Evolutionary conservation across 2,329 filamentous ascomycete genomes (phyloP).

Genomic region (Thelonectria rubi): DNA sequence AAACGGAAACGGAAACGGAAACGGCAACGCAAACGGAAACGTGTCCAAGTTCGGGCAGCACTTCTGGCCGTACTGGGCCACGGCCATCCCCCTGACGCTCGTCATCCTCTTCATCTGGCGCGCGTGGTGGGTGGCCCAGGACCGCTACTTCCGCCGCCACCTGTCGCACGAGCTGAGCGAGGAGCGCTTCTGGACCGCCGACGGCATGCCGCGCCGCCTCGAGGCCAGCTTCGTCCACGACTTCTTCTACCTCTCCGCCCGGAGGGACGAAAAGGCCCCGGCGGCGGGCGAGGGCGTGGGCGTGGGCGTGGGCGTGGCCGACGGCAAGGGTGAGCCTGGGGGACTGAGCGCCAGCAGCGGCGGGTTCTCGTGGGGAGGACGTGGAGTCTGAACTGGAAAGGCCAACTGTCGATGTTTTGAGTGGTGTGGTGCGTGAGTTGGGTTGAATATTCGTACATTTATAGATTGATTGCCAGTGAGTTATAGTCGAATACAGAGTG

Average conservation of each 20-base stretch:
- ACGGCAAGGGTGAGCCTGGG: conserved; percentile 26
- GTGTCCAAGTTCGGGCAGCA: conserved; percentile 47
- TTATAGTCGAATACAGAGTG: no score
- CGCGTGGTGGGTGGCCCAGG: conserved; percentile 58
- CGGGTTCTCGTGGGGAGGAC: conserved; percentile 39
- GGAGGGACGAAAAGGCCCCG: conserved; percentile 44
- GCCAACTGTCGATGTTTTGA: conserved; percentile 22
- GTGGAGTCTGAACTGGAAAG: conserved; percentile 37
- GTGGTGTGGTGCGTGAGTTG: background rate
- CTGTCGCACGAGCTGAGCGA: conserved; percentile 57
- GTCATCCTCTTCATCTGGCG: conserved; percentile 55
- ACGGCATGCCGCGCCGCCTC: conserved; percentile 53
- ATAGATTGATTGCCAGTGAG: no score
- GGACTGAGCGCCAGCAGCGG: conserved; percentile 31
- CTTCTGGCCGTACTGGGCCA: conserved; percentile 59
- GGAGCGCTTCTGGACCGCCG: conserved; percentile 58
- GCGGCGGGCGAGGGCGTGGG: conserved; percentile 26
- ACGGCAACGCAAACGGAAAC: conserved; percentile 11
- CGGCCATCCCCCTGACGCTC: conserved; percentile 54
- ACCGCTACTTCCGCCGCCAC: conserved; percentile 56
- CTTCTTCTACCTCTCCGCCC: conserved; percentile 53
- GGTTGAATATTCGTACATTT: background rate
- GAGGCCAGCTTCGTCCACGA: conserved; percentile 55
- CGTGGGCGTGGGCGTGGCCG: conserved; percentile 31
- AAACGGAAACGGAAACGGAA: conserved; percentile 9